Evolutionary conservation across 1,284 basidiomycete species (phyloP).

Genomic region (Ceratobasidium papillatum): DNA sequence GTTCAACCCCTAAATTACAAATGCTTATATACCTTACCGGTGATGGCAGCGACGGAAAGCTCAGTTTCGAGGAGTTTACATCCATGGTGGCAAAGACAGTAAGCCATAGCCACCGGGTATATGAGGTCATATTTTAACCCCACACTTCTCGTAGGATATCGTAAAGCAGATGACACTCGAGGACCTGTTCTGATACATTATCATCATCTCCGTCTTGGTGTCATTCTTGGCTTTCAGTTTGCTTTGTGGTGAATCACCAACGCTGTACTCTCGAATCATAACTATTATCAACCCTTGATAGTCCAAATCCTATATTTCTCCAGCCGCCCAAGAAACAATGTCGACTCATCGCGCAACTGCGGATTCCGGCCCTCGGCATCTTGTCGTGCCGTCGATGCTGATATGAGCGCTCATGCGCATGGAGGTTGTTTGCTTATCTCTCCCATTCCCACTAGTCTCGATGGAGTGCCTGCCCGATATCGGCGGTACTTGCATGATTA

Average conservation of each 20-base stretch:
- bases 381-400: background rate
- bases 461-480: background rate
- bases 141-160: slow-evolving; percentile 69
- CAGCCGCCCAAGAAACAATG: background rate
- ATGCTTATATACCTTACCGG: background rate
- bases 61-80: slow-evolving; percentile 97
- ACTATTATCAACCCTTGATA: slow-evolving; percentile 24
- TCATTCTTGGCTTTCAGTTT: background rate
- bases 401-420: background rate
- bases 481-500: slow-evolving; percentile 14
- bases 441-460: background rate
- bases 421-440: slow-evolving; percentile 28
- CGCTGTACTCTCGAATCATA: slow-evolving; percentile 19
- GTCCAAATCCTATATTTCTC: background rate
- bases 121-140: background rate
- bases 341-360: background rate
- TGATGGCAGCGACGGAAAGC: slow-evolving; percentile 82
- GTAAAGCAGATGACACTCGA: slow-evolving; percentile 99
- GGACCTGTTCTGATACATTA: slow-evolving; percentile 73
- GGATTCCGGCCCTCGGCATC: background rate
- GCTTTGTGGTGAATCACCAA: slow-evolving; percentile 7
- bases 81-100: slow-evolving; percentile 97
- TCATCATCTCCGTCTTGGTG: background rate
- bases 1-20: slow-evolving; percentile 34
- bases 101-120: slow-evolving; percentile 47